Conservation (phyloP, 352 stramenopile genomes). For the Stramenopiles sp. region DNA sequence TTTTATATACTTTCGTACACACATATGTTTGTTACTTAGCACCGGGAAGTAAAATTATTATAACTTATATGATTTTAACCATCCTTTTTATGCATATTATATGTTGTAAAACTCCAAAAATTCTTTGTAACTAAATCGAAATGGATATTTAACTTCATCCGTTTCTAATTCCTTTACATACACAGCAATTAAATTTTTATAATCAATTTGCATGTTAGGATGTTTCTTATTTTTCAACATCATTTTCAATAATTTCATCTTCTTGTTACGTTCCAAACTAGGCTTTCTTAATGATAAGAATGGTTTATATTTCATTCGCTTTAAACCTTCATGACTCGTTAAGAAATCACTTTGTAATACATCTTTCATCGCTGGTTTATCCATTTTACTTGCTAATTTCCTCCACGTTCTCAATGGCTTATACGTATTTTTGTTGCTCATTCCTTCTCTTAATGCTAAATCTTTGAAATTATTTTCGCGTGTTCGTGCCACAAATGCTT, state of each 20-base stretch:
- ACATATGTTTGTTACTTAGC: too few species aligned
- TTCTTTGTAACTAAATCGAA: not conserved
- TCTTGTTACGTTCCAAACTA: not conserved
- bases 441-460: not conserved
- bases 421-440: too few species aligned
- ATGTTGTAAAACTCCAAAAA: not conserved
- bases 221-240: not conserved
- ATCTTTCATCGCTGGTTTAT: too few species aligned
- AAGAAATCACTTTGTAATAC: too few species aligned
- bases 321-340: too few species aligned
- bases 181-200: not conserved
- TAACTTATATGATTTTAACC: too few species aligned
- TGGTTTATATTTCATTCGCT: not conserved
- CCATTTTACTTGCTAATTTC: too few species aligned
- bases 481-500: not conserved
- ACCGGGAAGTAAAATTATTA: too few species aligned
- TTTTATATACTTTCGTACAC: too few species aligned
- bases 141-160: not conserved
- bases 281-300: not conserved
- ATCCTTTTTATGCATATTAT: too few species aligned
- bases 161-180: not conserved
- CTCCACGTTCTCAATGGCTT: too few species aligned
- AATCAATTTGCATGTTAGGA: not conserved
- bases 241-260: not conserved
- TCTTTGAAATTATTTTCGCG: not conserved